Evolutionary conservation across 768 basidiomycete species (phyloP).

Genomic region (Auriculariales sp.): DNA sequence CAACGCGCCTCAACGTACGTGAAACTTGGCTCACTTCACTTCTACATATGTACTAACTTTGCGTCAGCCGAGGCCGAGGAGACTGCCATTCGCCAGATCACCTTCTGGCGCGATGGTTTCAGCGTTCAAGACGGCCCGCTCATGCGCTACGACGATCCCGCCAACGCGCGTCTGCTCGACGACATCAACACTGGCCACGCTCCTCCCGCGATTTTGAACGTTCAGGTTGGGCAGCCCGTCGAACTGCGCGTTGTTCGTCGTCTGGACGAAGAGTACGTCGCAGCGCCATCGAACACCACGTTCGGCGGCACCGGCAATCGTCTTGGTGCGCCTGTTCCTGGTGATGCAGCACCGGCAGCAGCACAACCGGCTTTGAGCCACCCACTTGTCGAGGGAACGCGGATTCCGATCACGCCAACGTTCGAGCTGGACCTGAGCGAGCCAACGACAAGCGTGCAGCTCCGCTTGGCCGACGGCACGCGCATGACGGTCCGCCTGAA

Average conservation of each 20-base stretch:
- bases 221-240: conserved; percentile 64
- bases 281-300: conserved; percentile 30
- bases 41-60: conserved; percentile 5
- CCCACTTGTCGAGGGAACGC: conserved; percentile 17
- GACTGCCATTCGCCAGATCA: conserved; percentile 56
- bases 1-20: conserved; percentile 17
- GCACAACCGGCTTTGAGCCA: conserved; percentile 5
- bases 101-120: conserved; percentile 91
- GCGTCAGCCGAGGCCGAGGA: conserved; percentile 31
- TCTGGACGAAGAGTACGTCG: conserved; percentile 52
- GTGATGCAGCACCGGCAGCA: conserved; percentile 6
- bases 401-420: conserved; percentile 25
- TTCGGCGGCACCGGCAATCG: conserved; percentile 71
- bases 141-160: conserved; percentile 70
- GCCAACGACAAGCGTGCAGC: conserved; percentile 82
- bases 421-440: conserved; percentile 73
- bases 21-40: neutral
- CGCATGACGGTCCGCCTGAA: conserved; percentile 81
- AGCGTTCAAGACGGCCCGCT: conserved; percentile 80
- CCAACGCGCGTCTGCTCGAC: conserved; percentile 47
- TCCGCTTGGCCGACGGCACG: conserved; percentile 82
- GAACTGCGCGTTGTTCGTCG: conserved; percentile 68
- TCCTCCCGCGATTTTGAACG: conserved; percentile 62
- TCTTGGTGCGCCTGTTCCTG: conserved; percentile 65
- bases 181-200: conserved; percentile 75